Evolutionary conservation across 345 rosid genomes (phyloP), one percentile per base, ranked within the genome.

Genomic region (Salix brachista): DNA sequence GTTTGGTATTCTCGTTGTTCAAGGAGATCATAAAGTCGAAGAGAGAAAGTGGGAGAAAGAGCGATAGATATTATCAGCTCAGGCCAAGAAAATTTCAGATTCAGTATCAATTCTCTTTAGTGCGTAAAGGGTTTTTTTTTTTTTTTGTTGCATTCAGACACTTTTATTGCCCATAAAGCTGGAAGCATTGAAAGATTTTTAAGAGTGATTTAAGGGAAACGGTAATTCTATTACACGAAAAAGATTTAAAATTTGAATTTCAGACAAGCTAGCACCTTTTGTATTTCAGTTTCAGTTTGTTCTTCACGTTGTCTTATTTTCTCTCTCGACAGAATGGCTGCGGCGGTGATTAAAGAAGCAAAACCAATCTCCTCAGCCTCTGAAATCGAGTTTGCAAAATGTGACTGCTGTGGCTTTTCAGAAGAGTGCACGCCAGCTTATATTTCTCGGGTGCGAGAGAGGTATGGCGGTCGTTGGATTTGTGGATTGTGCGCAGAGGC

Each of bases 401-500:
- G 97, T 80, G 89, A 81, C 68, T 90, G 95, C 76, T 92, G 97
- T 70, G 93, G 95, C 25, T 80, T 92, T 23, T 73, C 80, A 60
- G 97, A 92, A 81, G 97, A 91, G 79, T 91, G 91, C 74, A 92
- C 96, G 26, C 78, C 42, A 2, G 89, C 79, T 34, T 92, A 92
- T 88, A 85, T 92, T 69, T 78, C 81, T 6, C 71, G 81, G 0
- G 90, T 92, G 17, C 79, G 87, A 19, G 91, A 87, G 73, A 83
- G 84, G 67, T 84, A 81, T 77, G 83, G 78, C 10, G 97, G 96
- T 23, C 85, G 80, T 17, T 92, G 96, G 96, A 88, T 92, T 28
- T 91, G 96, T 70, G 97, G 92, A 4, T 91, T 92, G 32, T 92
- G 96, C 18, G 61, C 88, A 6, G 97, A 91, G 72, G 97, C 94